Percentiles rank a stretch among this genome's conserved stretches.
phyloP scores from a whole-genome alignment of 371 early-diverging fungal genomes.

The Actinomucor elegans region DNA sequence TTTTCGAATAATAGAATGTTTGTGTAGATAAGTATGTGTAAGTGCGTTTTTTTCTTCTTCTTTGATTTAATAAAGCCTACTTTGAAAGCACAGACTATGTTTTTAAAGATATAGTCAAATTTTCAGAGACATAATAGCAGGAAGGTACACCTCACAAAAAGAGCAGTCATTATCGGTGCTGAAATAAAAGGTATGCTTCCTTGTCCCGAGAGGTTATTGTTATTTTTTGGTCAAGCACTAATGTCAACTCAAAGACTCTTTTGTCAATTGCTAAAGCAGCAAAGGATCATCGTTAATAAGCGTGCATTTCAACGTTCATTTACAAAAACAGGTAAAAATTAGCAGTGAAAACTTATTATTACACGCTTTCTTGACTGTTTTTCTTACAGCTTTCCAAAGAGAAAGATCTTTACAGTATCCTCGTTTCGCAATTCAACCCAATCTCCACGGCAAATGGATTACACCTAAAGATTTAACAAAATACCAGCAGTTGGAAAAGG shows the following conservation, averaged over 20 bases:
- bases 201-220: not conserved
- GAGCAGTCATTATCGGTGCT: no score
- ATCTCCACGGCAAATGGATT: slow-evolving; percentile 30
- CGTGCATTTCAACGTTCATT: not conserved
- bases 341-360: not conserved
- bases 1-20: no score
- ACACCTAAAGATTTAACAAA: slow-evolving; percentile 27
- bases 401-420: slow-evolving; percentile 21
- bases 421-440: slow-evolving; percentile 27
- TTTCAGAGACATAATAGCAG: no score
- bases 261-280: no score
- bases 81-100: no score
- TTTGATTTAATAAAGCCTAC: no score
- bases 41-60: no score
- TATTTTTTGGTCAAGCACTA: not conserved
- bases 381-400: not conserved
- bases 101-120: no score
- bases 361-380: not conserved
- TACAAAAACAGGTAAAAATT: slow-evolving; percentile 3
- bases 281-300: no score
- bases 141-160: no score
- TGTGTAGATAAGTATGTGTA: no score
- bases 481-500: slow-evolving; percentile 17
- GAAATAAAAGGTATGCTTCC: slow-evolving; percentile 1
- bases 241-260: not conserved